A percentile compares a stretch with the other conserved stretches of the same genome.
These are phyloP conservation scores for Aureobasidium uvarum DNA, from an alignment of 2,329 filamentous ascomycete species.

Conservation along the genomic window DNA sequence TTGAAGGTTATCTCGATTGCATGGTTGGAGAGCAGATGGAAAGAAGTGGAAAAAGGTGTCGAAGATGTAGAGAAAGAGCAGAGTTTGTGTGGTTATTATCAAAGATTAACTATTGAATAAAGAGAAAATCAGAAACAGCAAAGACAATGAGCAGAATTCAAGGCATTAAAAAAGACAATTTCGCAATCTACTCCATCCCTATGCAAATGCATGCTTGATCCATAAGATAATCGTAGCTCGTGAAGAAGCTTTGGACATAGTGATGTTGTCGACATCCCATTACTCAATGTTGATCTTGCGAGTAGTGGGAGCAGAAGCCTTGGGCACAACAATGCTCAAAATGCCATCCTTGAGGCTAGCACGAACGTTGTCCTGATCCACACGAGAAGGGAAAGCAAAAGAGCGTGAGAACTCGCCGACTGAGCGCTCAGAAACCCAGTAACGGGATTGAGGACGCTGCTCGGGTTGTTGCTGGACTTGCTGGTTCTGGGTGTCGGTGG, in stretches of 20 bases:
- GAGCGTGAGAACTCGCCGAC: constrained; percentile 59
- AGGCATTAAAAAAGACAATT: not conserved
- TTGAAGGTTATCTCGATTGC: too few relatives aligned
- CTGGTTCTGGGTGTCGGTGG: constrained; percentile 26
- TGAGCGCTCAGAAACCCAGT: constrained; percentile 65
- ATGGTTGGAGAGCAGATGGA: too few relatives aligned
- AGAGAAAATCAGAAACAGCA: not conserved
- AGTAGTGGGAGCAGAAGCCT: constrained; percentile 49
- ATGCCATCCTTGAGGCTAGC: constrained; percentile 61
- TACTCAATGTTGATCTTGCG: constrained; percentile 60
- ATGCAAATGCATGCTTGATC: constrained; percentile 5
- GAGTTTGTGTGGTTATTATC: too few relatives aligned
- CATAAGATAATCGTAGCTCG: constrained; percentile 7
- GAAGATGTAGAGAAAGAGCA: too few relatives aligned
- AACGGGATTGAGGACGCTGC: constrained; percentile 48
- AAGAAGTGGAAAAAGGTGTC: too few relatives aligned
- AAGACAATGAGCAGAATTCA: not conserved
- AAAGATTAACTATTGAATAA: not conserved
- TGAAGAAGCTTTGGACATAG: not conserved
- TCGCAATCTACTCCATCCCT: not conserved
- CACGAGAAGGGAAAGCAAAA: constrained; percentile 58
- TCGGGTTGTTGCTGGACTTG: constrained; percentile 24
- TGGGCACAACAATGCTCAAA: constrained; percentile 57
- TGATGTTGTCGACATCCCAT: constrained; percentile 18
- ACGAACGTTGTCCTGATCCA: constrained; percentile 61